Conservation (phyloP, 2,329 filamentous ascomycete genomes). For the Alternaria burnsii region DNA sequence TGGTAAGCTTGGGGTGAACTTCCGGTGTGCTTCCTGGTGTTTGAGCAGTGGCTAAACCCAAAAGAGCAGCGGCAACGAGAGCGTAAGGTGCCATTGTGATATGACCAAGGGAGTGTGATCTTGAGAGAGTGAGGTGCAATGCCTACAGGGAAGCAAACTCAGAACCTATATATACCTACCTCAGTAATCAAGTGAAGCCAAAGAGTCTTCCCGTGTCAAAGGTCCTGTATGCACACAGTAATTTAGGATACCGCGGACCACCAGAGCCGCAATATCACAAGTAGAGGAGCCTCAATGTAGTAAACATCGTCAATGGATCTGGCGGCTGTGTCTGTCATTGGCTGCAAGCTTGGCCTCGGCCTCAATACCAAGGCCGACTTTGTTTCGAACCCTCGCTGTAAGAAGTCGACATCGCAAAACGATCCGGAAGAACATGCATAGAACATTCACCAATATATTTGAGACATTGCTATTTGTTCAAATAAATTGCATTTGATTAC, state of each 20-base stretch:
- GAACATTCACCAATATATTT: slow-evolving; percentile 19
- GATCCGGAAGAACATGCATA: slow-evolving; percentile 16
- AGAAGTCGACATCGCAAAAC: neutral
- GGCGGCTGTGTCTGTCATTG: slow-evolving; percentile 7
- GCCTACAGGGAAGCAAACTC: neutral
- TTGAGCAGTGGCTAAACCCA: slow-evolving; percentile 43
- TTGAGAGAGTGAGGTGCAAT: neutral
- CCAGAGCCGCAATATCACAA: slow-evolving; percentile 17
- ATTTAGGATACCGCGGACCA: slow-evolving; percentile 5
- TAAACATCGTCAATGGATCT: neutral
- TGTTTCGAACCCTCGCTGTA: slow-evolving; percentile 19
- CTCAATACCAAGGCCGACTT: slow-evolving; percentile 11
- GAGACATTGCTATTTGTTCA: slow-evolving; percentile 14
- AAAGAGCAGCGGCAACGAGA: slow-evolving; percentile 36
- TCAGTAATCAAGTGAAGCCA: neutral
- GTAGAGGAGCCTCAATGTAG: neutral
- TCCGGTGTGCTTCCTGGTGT: slow-evolving; percentile 50
- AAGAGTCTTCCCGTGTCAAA: neutral
- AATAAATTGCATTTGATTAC: slow-evolving; percentile 23
- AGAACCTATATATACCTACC: neutral
- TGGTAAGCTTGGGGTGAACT: slow-evolving; percentile 61
- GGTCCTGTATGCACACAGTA: neutral
- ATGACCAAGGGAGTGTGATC: neutral
- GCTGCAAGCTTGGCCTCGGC: slow-evolving; percentile 8
- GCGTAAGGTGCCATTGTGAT: slow-evolving; percentile 36